Conservation (phyloP, 495 filamentous ascomycete species). For the Astrothelium subdiscretum region DNA sequence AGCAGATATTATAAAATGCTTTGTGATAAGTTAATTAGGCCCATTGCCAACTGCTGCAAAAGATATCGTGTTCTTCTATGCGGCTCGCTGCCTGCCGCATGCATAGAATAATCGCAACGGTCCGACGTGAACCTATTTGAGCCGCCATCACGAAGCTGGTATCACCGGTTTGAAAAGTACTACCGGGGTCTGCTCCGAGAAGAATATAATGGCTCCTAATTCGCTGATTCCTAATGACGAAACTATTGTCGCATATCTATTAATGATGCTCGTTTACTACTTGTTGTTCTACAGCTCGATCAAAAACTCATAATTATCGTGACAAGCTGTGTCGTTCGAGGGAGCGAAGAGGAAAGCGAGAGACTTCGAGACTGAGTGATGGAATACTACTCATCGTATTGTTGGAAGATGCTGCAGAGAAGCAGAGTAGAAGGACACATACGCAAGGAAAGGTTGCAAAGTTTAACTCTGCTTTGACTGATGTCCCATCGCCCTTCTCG, state of each 20-base stretch:
- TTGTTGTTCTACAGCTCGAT: not conserved
- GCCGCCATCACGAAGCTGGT: not conserved
- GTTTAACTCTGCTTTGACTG: not conserved
- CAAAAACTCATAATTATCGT: not conserved
- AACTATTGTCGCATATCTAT: not conserved
- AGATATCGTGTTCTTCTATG: not conserved
- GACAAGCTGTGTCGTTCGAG: no score
- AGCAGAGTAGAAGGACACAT: not conserved
- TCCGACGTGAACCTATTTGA: not conserved
- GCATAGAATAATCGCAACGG: not conserved
- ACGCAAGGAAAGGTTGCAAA: not conserved
- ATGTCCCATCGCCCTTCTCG: not conserved
- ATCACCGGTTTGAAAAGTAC: not conserved
- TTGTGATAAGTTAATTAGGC: not conserved
- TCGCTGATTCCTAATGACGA: not conserved
- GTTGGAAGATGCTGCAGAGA: not conserved
- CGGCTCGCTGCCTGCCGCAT: not conserved
- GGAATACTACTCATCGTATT: not conserved
- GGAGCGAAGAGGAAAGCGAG: no score
- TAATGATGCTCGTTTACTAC: not conserved
- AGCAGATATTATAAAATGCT: not conserved
- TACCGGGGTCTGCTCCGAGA: not conserved
- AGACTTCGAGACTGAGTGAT: not conserved
- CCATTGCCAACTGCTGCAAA: not conserved
- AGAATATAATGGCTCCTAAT: not conserved